phyloP scores from a whole-genome alignment of 768 basidiomycete species.

The Tulasnella sp. region DNA sequence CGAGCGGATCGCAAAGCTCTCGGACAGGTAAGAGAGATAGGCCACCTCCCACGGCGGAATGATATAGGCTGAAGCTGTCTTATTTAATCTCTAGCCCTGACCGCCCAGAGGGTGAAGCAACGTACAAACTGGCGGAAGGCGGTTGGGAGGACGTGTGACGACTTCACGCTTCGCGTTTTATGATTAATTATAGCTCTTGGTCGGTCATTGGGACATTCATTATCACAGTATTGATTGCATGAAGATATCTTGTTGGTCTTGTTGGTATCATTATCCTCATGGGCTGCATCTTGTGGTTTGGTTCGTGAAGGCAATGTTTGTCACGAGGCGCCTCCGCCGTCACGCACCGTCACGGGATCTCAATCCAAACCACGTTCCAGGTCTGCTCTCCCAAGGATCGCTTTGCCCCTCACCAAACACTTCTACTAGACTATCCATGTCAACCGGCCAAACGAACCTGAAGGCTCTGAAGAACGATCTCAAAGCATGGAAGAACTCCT shows the following conservation, averaged over 20 bases:
- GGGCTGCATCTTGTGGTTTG: background rate
- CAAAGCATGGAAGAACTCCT: slow-evolving; percentile 22
- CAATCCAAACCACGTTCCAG: slow-evolving; percentile 5
- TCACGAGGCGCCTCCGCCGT: background rate
- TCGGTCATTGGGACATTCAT: background rate
- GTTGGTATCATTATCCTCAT: background rate
- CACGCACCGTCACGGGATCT: slow-evolving; percentile 13
- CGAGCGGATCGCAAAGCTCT: slow-evolving; percentile 83
- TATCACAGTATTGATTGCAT: background rate
- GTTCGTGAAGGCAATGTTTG: background rate
- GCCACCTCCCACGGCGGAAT: background rate
- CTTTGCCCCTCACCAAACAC: background rate
- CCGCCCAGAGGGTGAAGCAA: slow-evolving; percentile 81
- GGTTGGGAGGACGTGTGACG: slow-evolving; percentile 77
- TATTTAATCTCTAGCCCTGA: slow-evolving; percentile 47
- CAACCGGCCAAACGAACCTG: background rate
- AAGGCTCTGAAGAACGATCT: slow-evolving; percentile 20
- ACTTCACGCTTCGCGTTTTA: background rate
- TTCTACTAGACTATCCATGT: slow-evolving; percentile 1
- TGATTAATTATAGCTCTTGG: background rate
- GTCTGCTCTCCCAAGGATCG: background rate
- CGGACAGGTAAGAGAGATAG: slow-evolving; percentile 43
- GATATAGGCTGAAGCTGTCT: background rate
- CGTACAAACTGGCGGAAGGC: slow-evolving; percentile 85
- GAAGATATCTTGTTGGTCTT: background rate